Conservation (phyloP, 1,284 basidiomycete species). For the Cryptococcus sp. region DNA sequence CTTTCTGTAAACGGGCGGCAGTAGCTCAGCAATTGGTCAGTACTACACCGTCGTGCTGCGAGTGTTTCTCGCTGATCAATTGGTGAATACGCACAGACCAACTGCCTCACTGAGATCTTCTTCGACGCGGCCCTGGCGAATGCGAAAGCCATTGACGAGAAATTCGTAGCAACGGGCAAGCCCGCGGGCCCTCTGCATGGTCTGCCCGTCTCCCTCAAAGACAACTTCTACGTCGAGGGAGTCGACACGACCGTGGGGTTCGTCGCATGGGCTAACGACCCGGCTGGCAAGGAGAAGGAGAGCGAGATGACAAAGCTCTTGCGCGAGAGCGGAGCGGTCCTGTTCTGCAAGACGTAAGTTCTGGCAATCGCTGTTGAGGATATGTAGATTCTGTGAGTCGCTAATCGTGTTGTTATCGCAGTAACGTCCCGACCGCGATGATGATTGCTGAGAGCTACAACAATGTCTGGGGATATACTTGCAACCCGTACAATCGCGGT, state of each 20-base stretch:
- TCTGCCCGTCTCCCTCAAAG: slow-evolving; percentile 57
- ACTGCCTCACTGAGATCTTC: slow-evolving; percentile 56
- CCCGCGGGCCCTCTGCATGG: slow-evolving; percentile 57
- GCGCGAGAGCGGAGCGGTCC: slow-evolving; percentile 36
- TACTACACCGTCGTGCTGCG: slow-evolving; percentile 11
- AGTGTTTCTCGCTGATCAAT: not conserved
- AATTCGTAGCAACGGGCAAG: slow-evolving; percentile 47
- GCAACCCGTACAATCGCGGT: slow-evolving; percentile 63
- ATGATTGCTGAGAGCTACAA: slow-evolving; percentile 47
- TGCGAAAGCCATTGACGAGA: slow-evolving; percentile 53
- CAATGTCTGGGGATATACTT: slow-evolving; percentile 65
- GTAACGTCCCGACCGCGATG: slow-evolving; percentile 44
- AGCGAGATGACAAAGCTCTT: slow-evolving; percentile 39
- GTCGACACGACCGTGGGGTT: slow-evolving; percentile 51
- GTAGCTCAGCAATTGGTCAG: slow-evolving; percentile 78
- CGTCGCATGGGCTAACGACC: slow-evolving; percentile 37
- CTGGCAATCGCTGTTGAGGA: not conserved
- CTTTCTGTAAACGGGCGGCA: slow-evolving; percentile 76
- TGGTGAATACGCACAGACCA: slow-evolving; percentile 33
- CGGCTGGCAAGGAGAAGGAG: slow-evolving; percentile 28
- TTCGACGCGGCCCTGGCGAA: slow-evolving; percentile 52
- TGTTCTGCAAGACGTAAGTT: slow-evolving; percentile 45
- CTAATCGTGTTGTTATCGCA: not conserved
- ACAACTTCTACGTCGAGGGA: slow-evolving; percentile 46
- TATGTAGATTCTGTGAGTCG: too few relatives aligned